Percentiles rank a stretch among this genome's conserved stretches.
phyloP scores from a whole-genome alignment of 108 stramenopile species.

The Nitzschia palea region DNA sequence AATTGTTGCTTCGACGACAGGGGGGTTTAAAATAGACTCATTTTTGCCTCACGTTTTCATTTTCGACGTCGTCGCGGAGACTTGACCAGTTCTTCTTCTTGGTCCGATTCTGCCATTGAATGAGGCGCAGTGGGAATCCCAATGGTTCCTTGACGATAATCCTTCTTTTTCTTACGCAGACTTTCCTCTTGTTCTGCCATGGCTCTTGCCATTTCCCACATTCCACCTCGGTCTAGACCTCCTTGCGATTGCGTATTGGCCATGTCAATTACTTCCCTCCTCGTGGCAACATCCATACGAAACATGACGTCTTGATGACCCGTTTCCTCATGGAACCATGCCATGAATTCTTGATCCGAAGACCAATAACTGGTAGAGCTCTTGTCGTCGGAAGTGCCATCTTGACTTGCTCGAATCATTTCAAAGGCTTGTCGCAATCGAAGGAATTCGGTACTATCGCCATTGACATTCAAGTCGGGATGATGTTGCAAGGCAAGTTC shows the following conservation, averaged over 20 bases:
- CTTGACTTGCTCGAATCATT: constrained; percentile 13
- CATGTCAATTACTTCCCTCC: constrained; percentile 44
- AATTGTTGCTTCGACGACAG: constrained; percentile 14
- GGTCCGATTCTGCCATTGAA: constrained; percentile 26
- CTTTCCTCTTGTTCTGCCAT: constrained; percentile 4
- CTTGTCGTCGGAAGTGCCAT: constrained; percentile 7
- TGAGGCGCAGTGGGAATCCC: constrained; percentile 15
- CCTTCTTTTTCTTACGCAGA: neutral
- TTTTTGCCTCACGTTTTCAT: too few relatives aligned
- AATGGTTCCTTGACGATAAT: neutral
- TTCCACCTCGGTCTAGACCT: constrained; percentile 6
- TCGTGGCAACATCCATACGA: constrained; percentile 32
- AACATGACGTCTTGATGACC: constrained; percentile 36
- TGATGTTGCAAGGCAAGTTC: constrained; percentile 51
- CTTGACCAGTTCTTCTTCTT: neutral
- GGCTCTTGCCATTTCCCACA: constrained; percentile 15
- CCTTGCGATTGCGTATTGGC: constrained; percentile 12
- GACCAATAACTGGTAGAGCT: neutral
- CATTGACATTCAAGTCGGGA: constrained; percentile 29
- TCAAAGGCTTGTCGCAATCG: constrained; percentile 53
- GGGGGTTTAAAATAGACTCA: neutral
- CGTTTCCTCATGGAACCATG: constrained; percentile 44
- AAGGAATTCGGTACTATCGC: constrained; percentile 27
- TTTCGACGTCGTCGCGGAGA: neutral
- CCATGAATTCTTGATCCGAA: constrained; percentile 27